Percentiles rank a stretch among this genome's conserved stretches.
Evolutionary conservation across 1,284 basidiomycete genomes (phyloP).

Genomic region (Trametes sp.): DNA sequence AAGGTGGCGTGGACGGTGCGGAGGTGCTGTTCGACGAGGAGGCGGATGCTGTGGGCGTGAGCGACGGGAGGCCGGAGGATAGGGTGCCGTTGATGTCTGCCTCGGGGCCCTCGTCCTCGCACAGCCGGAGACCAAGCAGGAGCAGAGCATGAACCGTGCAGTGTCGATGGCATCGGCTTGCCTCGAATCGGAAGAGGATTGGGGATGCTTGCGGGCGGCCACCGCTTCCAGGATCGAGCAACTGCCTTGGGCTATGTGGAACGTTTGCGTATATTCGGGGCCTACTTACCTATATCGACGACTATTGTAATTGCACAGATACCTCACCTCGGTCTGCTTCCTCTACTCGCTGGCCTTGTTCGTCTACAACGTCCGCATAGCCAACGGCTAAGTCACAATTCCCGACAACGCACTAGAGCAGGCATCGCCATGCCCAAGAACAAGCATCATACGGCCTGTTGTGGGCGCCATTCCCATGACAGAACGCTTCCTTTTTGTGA

Average conservation of each 20-base stretch:
- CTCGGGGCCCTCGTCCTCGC: constrained; percentile 25
- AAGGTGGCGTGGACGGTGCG: constrained; percentile 27
- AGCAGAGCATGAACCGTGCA: constrained; percentile 29
- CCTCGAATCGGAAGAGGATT: background rate
- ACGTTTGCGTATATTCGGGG: background rate
- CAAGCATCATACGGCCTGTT: background rate
- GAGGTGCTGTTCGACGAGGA: constrained; percentile 67
- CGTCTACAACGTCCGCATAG: background rate
- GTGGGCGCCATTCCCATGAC: constrained; percentile 11
- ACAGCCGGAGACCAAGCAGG: constrained; percentile 32
- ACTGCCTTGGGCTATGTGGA: background rate
- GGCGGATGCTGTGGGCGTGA: constrained; percentile 27
- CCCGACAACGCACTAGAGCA: background rate
- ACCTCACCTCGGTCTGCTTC: constrained; percentile 2
- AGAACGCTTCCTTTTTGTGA: background rate
- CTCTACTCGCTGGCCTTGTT: background rate
- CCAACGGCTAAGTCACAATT: background rate
- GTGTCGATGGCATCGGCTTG: no score
- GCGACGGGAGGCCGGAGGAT: constrained; percentile 35
- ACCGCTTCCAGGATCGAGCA: no score
- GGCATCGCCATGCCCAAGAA: background rate
- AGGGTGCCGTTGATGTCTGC: constrained; percentile 27
- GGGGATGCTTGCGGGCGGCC: no score
- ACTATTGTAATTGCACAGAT: constrained; percentile 10
- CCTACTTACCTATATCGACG: constrained; percentile 6